Percentiles rank a stretch among this genome's conserved stretches.
These are phyloP conservation scores for Candida glucosophila DNA, from an alignment of 1,139 yeast genomes.

Conservation along the genomic window DNA sequence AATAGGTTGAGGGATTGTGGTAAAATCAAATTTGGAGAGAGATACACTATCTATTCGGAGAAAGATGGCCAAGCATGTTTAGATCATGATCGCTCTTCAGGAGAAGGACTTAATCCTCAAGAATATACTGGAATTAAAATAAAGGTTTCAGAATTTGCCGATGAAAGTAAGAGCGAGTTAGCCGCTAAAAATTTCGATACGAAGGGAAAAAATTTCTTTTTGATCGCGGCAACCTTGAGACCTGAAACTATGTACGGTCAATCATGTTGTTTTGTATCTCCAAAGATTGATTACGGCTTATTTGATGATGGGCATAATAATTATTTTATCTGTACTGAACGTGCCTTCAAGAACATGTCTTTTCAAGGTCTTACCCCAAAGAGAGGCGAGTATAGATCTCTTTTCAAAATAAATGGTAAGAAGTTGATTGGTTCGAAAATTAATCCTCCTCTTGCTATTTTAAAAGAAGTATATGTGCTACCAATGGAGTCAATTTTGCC, in stretches of 20 bases:
- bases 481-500: constrained; percentile 98
- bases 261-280: constrained; percentile 95
- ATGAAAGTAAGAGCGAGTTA: constrained; percentile 44
- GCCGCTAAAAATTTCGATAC: constrained; percentile 37
- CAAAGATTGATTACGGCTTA: constrained; percentile 85
- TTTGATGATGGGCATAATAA: constrained; percentile 77
- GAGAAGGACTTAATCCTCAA: constrained; percentile 96
- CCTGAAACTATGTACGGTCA: constrained; percentile 99
- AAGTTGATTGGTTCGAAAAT: constrained; percentile 79
- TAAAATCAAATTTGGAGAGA: constrained; percentile 94
- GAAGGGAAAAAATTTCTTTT: constrained; percentile 54
- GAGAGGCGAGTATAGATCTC: constrained; percentile 70
- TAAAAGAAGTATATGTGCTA: constrained; percentile 67
- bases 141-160: constrained; percentile 52
- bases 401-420: constrained; percentile 57
- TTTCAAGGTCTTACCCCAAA: constrained; percentile 87
- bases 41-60: constrained; percentile 95
- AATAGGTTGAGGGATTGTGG: constrained; percentile 78
- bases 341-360: constrained; percentile 98
- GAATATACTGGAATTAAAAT: constrained; percentile 94
- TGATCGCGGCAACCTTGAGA: constrained; percentile 95
- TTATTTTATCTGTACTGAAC: constrained; percentile 81
- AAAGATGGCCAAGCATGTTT: constrained; percentile 99
- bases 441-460: constrained; percentile 72
- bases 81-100: constrained; percentile 97